Evolutionary conservation across 495 filamentous ascomycete genomes (phyloP).

Genomic region (Podospora appendiculata): DNA sequence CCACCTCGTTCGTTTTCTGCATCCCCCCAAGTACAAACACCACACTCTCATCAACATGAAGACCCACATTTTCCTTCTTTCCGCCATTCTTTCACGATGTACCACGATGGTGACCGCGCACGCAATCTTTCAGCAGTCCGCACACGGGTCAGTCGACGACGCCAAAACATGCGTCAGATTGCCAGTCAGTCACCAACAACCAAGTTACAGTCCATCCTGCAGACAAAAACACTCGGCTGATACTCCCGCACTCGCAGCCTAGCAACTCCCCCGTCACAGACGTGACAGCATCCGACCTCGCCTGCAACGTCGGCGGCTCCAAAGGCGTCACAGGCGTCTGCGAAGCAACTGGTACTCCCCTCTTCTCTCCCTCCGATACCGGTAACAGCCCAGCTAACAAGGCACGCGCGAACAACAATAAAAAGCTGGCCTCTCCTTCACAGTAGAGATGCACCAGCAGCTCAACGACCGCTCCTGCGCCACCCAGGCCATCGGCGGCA

Average conservation of each 20-base stretch:
- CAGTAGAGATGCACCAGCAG: slow-evolving; percentile 23
- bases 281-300: slow-evolving; percentile 24
- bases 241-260: slow-evolving; percentile 10
- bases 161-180: slow-evolving; percentile 12
- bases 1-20: too few species aligned
- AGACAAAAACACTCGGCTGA: slow-evolving; percentile 13
- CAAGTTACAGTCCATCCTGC: slow-evolving; percentile 26
- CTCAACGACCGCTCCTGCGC: slow-evolving; percentile 8
- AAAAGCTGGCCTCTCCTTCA: slow-evolving; percentile 19
- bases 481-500: slow-evolving; percentile 8
- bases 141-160: slow-evolving; percentile 8
- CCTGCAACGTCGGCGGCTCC: slow-evolving; percentile 32
- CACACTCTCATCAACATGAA: slow-evolving; percentile 10
- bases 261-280: slow-evolving; percentile 36
- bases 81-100: slow-evolving; percentile 8
- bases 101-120: slow-evolving; percentile 14
- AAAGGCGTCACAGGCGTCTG: slow-evolving; percentile 23
- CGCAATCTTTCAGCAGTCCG: slow-evolving; percentile 35
- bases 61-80: slow-evolving; percentile 5
- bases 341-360: slow-evolving; percentile 15
- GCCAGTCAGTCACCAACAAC: slow-evolving; percentile 29
- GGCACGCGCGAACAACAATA: slow-evolving; percentile 26
- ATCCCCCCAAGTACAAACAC: too few species aligned
- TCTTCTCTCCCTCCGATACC: slow-evolving; percentile 9
- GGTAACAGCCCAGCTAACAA: slow-evolving; percentile 15